Base-by-base conservation (phyloP, 2,329 filamentous ascomycete species). In the Phyllosticta citribraziliensis region DNA sequence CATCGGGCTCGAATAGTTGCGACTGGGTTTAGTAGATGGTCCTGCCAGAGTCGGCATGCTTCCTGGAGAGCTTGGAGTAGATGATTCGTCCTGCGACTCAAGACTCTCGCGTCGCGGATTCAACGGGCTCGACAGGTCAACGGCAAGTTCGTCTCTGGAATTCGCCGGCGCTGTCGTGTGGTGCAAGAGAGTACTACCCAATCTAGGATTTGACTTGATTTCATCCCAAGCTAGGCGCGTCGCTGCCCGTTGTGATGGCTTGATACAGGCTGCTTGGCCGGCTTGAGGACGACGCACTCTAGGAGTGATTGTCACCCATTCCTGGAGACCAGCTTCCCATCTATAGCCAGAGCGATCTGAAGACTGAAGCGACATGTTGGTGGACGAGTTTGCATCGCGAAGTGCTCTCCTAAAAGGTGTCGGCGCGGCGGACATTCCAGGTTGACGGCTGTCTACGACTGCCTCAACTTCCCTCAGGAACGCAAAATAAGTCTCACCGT, bases 231-330 rank as follows among this genome's bases (percentile, higher is more conserved):
- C 40, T 8, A 47, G 40, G 40, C 40, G 40, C 17, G 40, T 47
- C 14, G n/a, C 40, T 6, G 17, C 40, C 17, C 17, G 40, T n/a
- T 47, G 40, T 2, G n/a, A n/a, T 47, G 40, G 40, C 14, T 17
- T 17, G n/a, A 89, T 88, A 61, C 81, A 85, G 58, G 84, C n/a
- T n/a, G 60, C 47, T 6, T 54, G 30, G 47, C 53, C 58, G 12
- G 8, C 14, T 47, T n/a, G 40, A 12, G 40, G 40, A 55, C 53
- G 52, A 22, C 20, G 52, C 10, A 11, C 20, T 24, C 24, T 53
- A 0, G 76, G 76, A 9, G 76, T 77, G 47, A 69, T 73, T 0
- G 70, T 68, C n/a, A 78, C 72, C 76, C 76, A 79, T 63, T 79
- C 76, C 24, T 74, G 74, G 40, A 79, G 73, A 10, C 74, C 75